Percentiles rank a stretch among this genome's conserved stretches.
These are phyloP conservation scores for Apiospora phragmitis DNA, from an alignment of 2,329 filamentous ascomycete species.

Conservation along the genomic window DNA sequence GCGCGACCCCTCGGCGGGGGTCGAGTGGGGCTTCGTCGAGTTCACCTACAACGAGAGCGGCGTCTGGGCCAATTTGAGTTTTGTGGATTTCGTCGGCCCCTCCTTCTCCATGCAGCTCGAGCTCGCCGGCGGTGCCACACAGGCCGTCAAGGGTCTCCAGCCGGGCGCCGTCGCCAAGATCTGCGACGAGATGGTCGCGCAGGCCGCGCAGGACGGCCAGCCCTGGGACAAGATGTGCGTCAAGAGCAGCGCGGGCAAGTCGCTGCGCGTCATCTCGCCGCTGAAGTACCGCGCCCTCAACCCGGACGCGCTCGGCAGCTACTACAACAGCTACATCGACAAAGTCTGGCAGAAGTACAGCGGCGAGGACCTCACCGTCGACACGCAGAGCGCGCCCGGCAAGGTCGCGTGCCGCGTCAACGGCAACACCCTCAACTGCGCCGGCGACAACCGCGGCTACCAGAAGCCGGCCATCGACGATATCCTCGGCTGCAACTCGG, in stretches of 20 bases:
- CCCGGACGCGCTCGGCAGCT: conserved; percentile 36
- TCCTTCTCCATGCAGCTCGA: conserved; percentile 50
- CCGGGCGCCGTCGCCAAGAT: conserved; percentile 37
- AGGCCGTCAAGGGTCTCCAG: conserved; percentile 40
- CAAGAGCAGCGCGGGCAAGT: conserved; percentile 32
- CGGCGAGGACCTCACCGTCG: conserved; percentile 38
- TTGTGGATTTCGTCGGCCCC: conserved; percentile 53
- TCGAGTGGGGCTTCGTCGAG: conserved; percentile 53
- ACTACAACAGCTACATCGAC: conserved; percentile 47
- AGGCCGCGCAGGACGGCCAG: conserved; percentile 38
- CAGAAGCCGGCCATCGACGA: conserved; percentile 43
- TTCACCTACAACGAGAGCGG: conserved; percentile 42
- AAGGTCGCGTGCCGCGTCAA: conserved; percentile 40
- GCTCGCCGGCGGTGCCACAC: conserved; percentile 34
- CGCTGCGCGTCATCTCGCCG: conserved; percentile 47
- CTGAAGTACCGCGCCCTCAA: conserved; percentile 40
- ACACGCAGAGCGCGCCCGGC: conserved; percentile 35
- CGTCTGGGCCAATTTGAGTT: conserved; percentile 50
- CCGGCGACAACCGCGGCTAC: conserved; percentile 43
- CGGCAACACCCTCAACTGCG: conserved; percentile 38
- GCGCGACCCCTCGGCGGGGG: conserved; percentile 40
- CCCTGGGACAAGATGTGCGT: conserved; percentile 49
- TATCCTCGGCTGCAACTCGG: conserved; percentile 53
- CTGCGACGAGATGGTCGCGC: conserved; percentile 41
- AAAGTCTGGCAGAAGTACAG: conserved; percentile 47